phyloP scores from a whole-genome alignment of 2,329 filamentous ascomycete species.

The Diaporthe vexans region DNA sequence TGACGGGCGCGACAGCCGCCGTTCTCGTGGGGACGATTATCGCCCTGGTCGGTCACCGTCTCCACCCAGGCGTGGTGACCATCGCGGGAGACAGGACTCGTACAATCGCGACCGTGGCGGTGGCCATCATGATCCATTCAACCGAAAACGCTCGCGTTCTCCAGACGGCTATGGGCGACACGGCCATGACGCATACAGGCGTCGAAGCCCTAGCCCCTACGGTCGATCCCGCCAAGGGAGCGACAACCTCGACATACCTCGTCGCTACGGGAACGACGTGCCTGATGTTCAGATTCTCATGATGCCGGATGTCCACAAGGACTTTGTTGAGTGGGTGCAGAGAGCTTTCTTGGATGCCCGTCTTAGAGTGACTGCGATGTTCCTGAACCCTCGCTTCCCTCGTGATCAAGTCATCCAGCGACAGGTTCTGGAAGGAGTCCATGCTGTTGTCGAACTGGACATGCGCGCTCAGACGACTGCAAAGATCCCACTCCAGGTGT shows the following conservation, averaged over 20 bases:
- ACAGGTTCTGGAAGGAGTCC: conserved; percentile 90
- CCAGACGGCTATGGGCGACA: conserved; percentile 64
- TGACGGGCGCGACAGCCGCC: conserved; percentile 62
- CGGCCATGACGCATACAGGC: conserved; percentile 69
- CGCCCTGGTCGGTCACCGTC: conserved; percentile 73
- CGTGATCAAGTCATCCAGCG: conserved; percentile 85
- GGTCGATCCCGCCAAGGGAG: conserved; percentile 65
- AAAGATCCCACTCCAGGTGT: conserved; percentile 86
- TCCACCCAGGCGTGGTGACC: conserved; percentile 65
- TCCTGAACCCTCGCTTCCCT: conserved; percentile 81
- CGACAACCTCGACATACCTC: conserved; percentile 79
- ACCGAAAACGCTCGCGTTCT: conserved; percentile 74
- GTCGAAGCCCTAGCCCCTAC: conserved; percentile 79
- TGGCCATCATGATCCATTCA: conserved; percentile 55
- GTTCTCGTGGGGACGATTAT: conserved; percentile 72
- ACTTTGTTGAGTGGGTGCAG: conserved; percentile 88
- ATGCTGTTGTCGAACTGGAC: conserved; percentile 85
- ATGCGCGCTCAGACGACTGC: conserved; percentile 76
- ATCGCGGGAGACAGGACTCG: conserved; percentile 65
- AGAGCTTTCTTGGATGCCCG: conserved; percentile 79
- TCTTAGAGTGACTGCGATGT: conserved; percentile 83
- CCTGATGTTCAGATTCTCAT: conserved; percentile 93
- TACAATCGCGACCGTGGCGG: conserved; percentile 66
- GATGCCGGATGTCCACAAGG: conserved; percentile 80
- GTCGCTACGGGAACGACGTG: conserved; percentile 79